Conservation (phyloP, 2,329 filamentous ascomycete species). For the Beauveria pseudobassiana region DNA sequence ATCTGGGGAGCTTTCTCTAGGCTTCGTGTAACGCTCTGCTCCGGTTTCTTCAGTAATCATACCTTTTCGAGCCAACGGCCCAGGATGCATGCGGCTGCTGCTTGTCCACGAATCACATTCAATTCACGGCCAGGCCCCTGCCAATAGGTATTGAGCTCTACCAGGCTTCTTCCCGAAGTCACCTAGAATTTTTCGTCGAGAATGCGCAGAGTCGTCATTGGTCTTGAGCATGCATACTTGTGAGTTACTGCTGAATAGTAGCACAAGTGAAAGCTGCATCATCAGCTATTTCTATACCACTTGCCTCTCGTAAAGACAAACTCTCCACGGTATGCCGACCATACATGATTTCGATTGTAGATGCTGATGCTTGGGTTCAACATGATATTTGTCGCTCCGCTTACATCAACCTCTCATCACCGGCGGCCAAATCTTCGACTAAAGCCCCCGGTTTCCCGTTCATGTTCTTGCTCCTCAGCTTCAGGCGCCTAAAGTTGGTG, state of each 20-base stretch:
- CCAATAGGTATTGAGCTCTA: too few species aligned
- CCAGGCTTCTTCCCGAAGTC: too few species aligned
- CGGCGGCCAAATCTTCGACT: slow-evolving; percentile 33
- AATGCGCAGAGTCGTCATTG: background rate
- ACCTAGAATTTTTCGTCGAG: background rate
- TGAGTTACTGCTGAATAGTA: background rate
- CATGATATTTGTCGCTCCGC: background rate
- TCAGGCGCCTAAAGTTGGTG: slow-evolving; percentile 59
- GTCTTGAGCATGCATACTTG: background rate
- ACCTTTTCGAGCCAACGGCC: too few species aligned
- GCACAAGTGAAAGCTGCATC: background rate
- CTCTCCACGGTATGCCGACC: background rate
- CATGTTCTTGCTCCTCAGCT: slow-evolving; percentile 51
- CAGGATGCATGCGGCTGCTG: too few species aligned
- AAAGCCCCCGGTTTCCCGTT: slow-evolving; percentile 51
- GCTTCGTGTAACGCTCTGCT: too few species aligned
- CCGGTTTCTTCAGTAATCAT: too few species aligned
- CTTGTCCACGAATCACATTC: too few species aligned
- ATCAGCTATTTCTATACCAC: background rate
- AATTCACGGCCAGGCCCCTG: too few species aligned
- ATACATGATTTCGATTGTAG: background rate
- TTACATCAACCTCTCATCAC: background rate
- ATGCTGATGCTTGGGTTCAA: background rate
- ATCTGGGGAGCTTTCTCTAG: too few species aligned
- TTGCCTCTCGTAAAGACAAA: background rate